These are phyloP conservation scores for Keithomyces neogunnii DNA, from an alignment of 2,329 filamentous ascomycete species.

Conservation along the genomic window DNA sequence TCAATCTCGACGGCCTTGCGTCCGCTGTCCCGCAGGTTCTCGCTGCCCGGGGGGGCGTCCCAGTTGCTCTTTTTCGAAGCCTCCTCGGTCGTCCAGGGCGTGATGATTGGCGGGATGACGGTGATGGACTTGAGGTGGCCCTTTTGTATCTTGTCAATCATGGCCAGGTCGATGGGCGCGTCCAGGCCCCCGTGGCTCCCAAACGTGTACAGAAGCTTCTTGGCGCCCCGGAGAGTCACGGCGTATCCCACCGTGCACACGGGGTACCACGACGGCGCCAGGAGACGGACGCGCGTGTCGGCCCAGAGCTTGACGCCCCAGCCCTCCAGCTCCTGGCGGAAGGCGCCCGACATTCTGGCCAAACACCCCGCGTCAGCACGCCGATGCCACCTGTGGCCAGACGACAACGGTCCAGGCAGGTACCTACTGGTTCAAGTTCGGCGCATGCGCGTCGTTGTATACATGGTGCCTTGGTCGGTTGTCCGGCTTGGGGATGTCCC, in stretches of 20 bases:
- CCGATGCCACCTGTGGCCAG: too few relatives aligned
- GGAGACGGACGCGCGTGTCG: not conserved
- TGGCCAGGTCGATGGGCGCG: conserved; percentile 1
- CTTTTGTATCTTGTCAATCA: not conserved
- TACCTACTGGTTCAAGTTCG: conserved; percentile 1
- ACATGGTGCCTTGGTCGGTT: not conserved
- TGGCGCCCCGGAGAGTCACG: not conserved
- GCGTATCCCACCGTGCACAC: conserved; percentile 4
- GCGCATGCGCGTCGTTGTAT: not conserved
- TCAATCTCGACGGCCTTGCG: too few relatives aligned
- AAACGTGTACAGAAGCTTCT: conserved; percentile 1
- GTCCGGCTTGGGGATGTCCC: conserved; percentile 1
- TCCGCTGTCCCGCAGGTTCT: too few relatives aligned
- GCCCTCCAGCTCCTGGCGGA: not conserved
- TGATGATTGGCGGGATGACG: not conserved
- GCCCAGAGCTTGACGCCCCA: not conserved
- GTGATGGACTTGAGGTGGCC: not conserved
- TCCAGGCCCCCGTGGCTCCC: not conserved
- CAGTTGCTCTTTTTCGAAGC: not conserved
- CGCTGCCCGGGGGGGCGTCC: too few relatives aligned
- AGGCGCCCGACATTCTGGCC: not conserved
- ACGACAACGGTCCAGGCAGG: not conserved
- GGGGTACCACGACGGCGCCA: conserved; percentile 2
- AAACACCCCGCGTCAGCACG: too few relatives aligned
- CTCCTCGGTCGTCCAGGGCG: not conserved